A percentile compares a stretch with the other conserved stretches of the same genome.
phyloP scores from a whole-genome alignment of 495 filamentous ascomycete genomes.

The Penicillium herquei region DNA sequence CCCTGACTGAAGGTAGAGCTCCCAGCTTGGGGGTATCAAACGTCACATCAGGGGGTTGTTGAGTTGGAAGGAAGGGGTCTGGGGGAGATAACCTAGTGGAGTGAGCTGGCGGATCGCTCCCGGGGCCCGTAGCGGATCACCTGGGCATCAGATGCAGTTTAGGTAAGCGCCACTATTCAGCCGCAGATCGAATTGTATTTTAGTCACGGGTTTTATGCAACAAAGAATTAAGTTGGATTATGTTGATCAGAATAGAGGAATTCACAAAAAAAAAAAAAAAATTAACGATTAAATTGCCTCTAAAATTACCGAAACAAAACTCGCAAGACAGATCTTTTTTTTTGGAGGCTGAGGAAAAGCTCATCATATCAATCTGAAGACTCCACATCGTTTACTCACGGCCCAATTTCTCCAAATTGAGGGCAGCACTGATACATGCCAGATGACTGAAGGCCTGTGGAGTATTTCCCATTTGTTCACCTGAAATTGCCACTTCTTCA shows the following conservation, averaged over 20 bases:
- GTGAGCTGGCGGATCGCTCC: conserved; percentile 15
- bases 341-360: background rate
- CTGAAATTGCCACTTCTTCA: conserved; percentile 68
- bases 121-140: conserved; percentile 13
- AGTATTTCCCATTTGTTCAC: conserved; percentile 72
- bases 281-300: background rate
- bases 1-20: background rate
- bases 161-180: conserved; percentile 7
- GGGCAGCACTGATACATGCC: conserved; percentile 68
- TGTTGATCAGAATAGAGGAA: background rate
- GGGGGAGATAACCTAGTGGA: conserved; percentile 22
- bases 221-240: no score
- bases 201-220: no score
- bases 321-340: conserved; percentile 1
- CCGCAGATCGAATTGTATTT: background rate
- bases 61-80: conserved; percentile 7
- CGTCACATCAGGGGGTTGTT: background rate
- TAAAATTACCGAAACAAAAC: background rate
- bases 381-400: background rate
- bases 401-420: conserved; percentile 57
- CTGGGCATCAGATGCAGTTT: conserved; percentile 7
- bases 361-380: background rate
- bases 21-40: background rate
- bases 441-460: conserved; percentile 74
- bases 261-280: background rate